phyloP scores from a whole-genome alignment of 805 yeast genomes.

The Lipomyces kockii region DNA sequence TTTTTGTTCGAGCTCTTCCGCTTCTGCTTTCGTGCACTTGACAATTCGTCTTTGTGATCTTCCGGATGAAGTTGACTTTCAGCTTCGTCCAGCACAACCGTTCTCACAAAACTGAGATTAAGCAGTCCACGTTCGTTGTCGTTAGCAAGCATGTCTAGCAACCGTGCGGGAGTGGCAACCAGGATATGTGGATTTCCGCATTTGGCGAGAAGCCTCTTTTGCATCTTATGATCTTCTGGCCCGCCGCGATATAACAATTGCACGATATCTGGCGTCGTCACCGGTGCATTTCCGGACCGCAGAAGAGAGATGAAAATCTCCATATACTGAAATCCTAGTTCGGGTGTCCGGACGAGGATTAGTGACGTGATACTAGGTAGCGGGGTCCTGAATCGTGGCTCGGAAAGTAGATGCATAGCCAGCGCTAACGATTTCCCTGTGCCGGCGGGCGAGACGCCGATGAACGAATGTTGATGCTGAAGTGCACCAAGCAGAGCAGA shows the following conservation, averaged over 20 bases:
- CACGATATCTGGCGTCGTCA: conserved; percentile 26
- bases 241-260: conserved; percentile 43
- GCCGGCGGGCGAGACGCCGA: conserved; percentile 43
- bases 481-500: conserved; percentile 21
- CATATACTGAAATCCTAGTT: conserved; percentile 45
- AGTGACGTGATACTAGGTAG: conserved; percentile 38
- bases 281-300: conserved; percentile 27
- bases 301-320: conserved; percentile 28
- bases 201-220: conserved; percentile 35
- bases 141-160: conserved; percentile 49
- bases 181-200: conserved; percentile 50
- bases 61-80: conserved; percentile 25
- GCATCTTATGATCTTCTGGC: conserved; percentile 37
- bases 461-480: conserved; percentile 35
- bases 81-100: conserved; percentile 37
- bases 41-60: neutral
- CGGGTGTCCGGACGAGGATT: conserved; percentile 45
- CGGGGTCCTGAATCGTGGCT: conserved; percentile 21
- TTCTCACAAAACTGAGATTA: conserved; percentile 27
- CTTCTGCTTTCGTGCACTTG: neutral
- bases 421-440: conserved; percentile 47
- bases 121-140: conserved; percentile 14
- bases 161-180: conserved; percentile 60
- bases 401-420: conserved; percentile 40
- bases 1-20: neutral